Evolutionary conservation across 805 yeast species (phyloP).

Genomic region (Komagataella pseudopastoris): DNA sequence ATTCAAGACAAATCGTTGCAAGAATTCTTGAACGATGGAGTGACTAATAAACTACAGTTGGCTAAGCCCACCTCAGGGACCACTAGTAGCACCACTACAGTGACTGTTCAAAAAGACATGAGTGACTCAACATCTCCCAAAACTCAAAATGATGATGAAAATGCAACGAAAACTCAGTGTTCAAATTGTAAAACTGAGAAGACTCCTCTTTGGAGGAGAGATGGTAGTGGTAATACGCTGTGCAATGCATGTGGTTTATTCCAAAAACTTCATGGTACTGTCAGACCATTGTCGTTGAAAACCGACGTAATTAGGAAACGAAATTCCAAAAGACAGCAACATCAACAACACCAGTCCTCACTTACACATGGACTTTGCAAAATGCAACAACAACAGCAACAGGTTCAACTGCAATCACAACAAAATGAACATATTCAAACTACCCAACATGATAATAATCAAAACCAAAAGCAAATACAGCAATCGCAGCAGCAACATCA

Average conservation of each 20-base stretch:
- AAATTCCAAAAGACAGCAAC: constrained; percentile 26
- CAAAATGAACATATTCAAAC: background rate
- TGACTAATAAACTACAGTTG: background rate
- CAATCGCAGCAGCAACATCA: background rate
- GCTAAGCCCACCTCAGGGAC: background rate
- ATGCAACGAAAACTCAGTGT: constrained; percentile 24
- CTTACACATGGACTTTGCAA: background rate
- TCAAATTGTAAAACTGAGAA: constrained; percentile 44
- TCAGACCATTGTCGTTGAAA: constrained; percentile 42
- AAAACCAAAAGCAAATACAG: background rate
- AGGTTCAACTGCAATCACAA: background rate
- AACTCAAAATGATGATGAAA: background rate
- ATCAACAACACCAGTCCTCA: constrained; percentile 8
- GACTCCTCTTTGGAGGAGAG: constrained; percentile 52
- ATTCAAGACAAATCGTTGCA: background rate
- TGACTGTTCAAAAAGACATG: background rate
- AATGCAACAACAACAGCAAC: background rate
- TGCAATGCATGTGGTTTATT: constrained; percentile 57
- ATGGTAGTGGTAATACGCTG: constrained; percentile 42
- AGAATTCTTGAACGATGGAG: background rate
- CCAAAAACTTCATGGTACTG: constrained; percentile 46
- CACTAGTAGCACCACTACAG: constrained; percentile 1
- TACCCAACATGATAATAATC: background rate
- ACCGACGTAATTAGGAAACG: constrained; percentile 47
- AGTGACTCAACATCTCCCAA: background rate